Percentiles rank a stretch among this genome's conserved stretches.
Conservation (phyloP, 352 stramenopile species). For the Lagenidium sp. region DNA sequence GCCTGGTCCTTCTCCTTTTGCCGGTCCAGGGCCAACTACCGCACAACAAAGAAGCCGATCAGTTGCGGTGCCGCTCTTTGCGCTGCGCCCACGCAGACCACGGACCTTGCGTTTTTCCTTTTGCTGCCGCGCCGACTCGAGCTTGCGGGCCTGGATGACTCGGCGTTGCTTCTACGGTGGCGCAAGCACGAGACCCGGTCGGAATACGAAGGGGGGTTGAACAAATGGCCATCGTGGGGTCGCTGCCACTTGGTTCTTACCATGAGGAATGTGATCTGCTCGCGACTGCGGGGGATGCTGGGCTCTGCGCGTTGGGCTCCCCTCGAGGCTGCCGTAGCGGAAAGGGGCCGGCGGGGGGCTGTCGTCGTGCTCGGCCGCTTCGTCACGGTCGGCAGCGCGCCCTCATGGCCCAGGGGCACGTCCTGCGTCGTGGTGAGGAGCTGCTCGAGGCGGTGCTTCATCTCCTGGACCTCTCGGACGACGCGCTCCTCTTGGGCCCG, state of each 20-base stretch:
- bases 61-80: neutral
- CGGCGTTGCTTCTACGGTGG: constrained; percentile 36
- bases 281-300: constrained; percentile 22
- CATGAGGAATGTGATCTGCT: constrained; percentile 41
- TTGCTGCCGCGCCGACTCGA: constrained; percentile 28
- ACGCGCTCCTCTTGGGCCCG: constrained; percentile 41
- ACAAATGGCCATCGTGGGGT: neutral
- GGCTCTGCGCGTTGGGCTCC: constrained; percentile 1
- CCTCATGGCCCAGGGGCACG: neutral
- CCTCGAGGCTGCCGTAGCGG: constrained; percentile 5
- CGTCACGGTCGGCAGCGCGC: neutral
- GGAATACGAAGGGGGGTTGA: neutral
- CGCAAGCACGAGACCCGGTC: neutral
- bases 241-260: no score
- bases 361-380: neutral
- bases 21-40: constrained; percentile 25
- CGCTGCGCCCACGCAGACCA: neutral
- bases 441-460: constrained; percentile 31
- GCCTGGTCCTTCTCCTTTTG: constrained; percentile 38
- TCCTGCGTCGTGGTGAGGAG: constrained; percentile 1
- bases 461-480: constrained; percentile 36
- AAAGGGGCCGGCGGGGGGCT: constrained; percentile 3
- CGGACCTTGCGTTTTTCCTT: constrained; percentile 43
- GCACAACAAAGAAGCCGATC: neutral
- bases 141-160: constrained; percentile 32